A percentile compares a stretch with the other conserved stretches of the same genome.
Evolutionary conservation across 2,329 filamentous ascomycete genomes (phyloP).

Genomic region (Cladosporium sphaerospermum): DNA sequence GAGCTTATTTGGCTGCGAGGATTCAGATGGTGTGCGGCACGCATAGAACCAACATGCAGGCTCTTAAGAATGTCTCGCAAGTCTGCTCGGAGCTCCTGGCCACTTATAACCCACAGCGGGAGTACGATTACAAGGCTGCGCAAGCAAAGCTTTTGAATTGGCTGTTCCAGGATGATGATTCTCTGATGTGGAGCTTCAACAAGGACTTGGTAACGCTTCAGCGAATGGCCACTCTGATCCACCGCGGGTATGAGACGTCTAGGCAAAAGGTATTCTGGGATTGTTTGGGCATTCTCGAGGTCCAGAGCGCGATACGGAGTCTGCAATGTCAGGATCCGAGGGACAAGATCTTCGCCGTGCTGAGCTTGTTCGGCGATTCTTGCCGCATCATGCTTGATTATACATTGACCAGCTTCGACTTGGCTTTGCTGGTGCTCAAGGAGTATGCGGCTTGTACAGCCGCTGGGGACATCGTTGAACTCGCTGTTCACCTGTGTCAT

Average conservation of each 20-base stretch:
- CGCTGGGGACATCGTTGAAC: neutral
- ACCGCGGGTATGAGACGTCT: neutral
- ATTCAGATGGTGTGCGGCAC: neutral
- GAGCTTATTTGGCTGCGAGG: neutral
- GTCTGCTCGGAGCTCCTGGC: neutral
- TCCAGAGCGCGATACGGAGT: neutral
- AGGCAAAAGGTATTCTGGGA: neutral
- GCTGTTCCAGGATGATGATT: neutral
- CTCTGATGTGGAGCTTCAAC: neutral
- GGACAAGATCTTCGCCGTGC: neutral
- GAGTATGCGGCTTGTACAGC: neutral
- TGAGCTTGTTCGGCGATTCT: neutral
- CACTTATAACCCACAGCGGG: neutral
- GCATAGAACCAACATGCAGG: neutral
- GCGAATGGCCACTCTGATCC: neutral
- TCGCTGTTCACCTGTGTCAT: neutral
- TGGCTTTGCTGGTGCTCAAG: neutral
- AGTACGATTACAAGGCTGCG: neutral
- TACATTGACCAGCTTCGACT: neutral
- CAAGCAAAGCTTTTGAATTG: neutral
- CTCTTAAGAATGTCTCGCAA: neutral
- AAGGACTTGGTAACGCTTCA: neutral
- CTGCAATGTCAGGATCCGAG: neutral
- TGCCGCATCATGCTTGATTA: slow-evolving; percentile 1
- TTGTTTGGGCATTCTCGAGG: neutral